Evolutionary conservation across 2,329 filamentous ascomycete species (phyloP).

Genomic region (Alternaria arborescens): DNA sequence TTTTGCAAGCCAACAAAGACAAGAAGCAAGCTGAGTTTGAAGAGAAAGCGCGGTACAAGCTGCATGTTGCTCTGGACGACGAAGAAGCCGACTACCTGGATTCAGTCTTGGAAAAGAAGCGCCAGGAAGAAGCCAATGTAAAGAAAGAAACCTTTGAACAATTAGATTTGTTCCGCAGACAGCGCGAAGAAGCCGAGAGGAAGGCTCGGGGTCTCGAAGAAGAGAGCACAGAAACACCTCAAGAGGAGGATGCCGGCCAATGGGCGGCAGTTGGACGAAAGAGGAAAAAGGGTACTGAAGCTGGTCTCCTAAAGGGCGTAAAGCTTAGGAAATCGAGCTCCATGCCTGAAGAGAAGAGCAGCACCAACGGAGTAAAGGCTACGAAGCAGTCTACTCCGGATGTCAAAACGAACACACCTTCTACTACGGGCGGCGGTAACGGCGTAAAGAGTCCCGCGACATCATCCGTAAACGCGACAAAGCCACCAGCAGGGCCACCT

Average conservation of each 20-base stretch:
- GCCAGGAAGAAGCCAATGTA: conserved; percentile 65
- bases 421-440: not conserved
- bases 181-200: conserved; percentile 67
- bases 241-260: conserved; percentile 54
- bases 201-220: conserved; percentile 50
- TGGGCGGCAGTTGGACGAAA: conserved; percentile 63
- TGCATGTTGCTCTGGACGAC: conserved; percentile 82
- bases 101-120: conserved; percentile 64
- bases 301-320: conserved; percentile 50
- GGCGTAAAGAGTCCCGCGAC: conserved; percentile 3
- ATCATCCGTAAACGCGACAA: conserved; percentile 3
- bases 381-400: conserved; percentile 2
- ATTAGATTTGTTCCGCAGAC: conserved; percentile 65
- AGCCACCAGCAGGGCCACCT: conserved; percentile 22
- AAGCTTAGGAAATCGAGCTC: conserved; percentile 55
- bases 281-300: conserved; percentile 58
- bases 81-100: conserved; percentile 80
- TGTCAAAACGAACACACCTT: not conserved
- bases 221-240: conserved; percentile 42
- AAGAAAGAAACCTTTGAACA: conserved; percentile 67
- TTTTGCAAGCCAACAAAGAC: conserved; percentile 84
- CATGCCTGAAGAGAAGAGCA: conserved; percentile 21
- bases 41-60: conserved; percentile 73
- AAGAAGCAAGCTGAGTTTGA: conserved; percentile 87
- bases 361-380: not conserved